Evolutionary conservation across 2,329 filamentous ascomycete genomes (phyloP), one percentile per base, ranked within the genome.

Genomic region (Cercospora sp.): DNA sequence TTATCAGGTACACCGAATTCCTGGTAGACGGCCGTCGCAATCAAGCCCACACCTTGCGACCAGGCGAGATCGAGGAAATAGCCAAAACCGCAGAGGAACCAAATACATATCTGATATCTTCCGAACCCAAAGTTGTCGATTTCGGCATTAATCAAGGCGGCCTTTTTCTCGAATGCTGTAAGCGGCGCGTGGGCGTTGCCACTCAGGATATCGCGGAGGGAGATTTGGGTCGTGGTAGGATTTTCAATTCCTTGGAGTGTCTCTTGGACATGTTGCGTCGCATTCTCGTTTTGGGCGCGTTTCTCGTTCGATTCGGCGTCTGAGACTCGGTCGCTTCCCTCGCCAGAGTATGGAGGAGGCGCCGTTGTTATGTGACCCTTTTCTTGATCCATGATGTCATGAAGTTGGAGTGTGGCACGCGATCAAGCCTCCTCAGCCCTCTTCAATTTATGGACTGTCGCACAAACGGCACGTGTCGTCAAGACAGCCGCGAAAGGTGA

Each of bases 21-120:
- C 73, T 87, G 85, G 71, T 87, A 80, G 64, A 88, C 75, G 4
- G 86, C 84, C 7, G 81, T 82, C 10, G 87, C 76, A 0, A 87
- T 81, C 3, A 88, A 80, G n/a, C 85, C 85, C 71, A 88, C 86
- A 0, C 84, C 86, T 70, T 88, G 86, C 3, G 86, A 85, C 85
- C 86, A 88, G 51, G 86, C 79, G 24, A 88, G 77, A 71, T 88
- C 86, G 53, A 88, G 80, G 55, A 86, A 77, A 72, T 86, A 87
- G 1, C 85, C 85, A 45, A 86, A 85, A 40, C 85, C 85, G 70
- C 85, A 87, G 0, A 87, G 76, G 3, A 77, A 73, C 84, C 84
- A 87, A 67, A 79, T 78, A 8, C 66, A 67, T 59, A 68, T 70
- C 71, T 86, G 84, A 68, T 86, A 86, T 67, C 77, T 77, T 3